A percentile compares a stretch with the other conserved stretches of the same genome.
Conservation (phyloP, 2,329 filamentous ascomycete genomes). For the Teratosphaeria gauchensis region DNA sequence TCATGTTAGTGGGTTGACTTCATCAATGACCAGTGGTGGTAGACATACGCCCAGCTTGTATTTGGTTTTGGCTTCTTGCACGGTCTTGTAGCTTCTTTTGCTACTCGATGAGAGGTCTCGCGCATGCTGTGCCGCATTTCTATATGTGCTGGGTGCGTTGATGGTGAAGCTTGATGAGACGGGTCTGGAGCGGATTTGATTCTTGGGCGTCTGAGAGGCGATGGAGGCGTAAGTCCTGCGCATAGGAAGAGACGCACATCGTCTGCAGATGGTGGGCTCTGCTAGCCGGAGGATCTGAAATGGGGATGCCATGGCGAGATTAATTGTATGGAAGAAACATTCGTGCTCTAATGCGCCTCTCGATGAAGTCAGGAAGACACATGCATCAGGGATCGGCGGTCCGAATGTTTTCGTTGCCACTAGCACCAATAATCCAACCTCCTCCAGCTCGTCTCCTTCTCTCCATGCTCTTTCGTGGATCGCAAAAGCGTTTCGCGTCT, state of each 20-base stretch:
- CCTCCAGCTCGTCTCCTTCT: too few relatives aligned
- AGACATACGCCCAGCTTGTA: constrained; percentile 35
- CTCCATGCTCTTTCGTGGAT: too few relatives aligned
- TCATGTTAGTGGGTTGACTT: background rate
- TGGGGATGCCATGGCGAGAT: constrained; percentile 7
- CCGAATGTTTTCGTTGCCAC: background rate
- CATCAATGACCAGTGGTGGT: background rate
- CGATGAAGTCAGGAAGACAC: background rate
- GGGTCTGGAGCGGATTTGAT: constrained; percentile 18
- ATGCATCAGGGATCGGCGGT: background rate
- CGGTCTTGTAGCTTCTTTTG: constrained; percentile 27
- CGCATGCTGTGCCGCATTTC: background rate
- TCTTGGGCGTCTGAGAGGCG: constrained; percentile 13
- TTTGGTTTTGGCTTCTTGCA: constrained; percentile 36
- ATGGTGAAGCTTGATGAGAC: background rate
- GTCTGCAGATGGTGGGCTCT: constrained; percentile 14
- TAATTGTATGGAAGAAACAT: background rate
- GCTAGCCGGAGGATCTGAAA: constrained; percentile 9
- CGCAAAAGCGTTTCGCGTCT: too few relatives aligned
- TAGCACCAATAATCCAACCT: constrained; percentile 24
- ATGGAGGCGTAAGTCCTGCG: constrained; percentile 13
- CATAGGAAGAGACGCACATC: constrained; percentile 13
- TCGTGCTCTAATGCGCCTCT: background rate
- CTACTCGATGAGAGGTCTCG: constrained; percentile 18
- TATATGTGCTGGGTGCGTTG: background rate